Conservation (phyloP, 495 filamentous ascomycete species). For the Penicillium macrosclerotiorum region DNA sequence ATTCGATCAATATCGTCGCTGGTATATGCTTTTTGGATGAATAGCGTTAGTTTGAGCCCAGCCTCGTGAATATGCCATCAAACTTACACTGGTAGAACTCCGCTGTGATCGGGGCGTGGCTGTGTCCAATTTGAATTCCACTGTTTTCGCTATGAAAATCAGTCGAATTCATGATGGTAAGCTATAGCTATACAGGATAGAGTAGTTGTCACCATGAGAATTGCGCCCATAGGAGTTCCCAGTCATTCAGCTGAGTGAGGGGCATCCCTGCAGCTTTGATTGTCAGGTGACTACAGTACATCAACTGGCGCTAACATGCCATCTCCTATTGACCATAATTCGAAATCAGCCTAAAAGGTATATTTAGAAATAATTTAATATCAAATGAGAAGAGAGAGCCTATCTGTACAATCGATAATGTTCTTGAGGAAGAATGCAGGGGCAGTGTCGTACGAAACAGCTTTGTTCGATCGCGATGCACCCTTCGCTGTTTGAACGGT, state of each 20-base stretch:
- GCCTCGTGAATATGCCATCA: background rate
- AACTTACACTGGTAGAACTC: constrained; percentile 5
- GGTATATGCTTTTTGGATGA: background rate
- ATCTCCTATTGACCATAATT: background rate
- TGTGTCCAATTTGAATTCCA: constrained; percentile 4
- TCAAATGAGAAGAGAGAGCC: background rate
- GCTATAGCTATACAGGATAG: background rate
- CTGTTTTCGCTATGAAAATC: background rate
- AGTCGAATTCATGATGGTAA: background rate
- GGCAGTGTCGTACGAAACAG: background rate
- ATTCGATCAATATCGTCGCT: constrained; percentile 5
- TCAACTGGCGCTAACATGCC: background rate
- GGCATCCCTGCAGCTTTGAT: constrained; percentile 3
- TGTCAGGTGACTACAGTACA: background rate
- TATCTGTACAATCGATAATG: background rate
- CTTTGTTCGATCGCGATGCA: background rate
- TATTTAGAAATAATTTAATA: background rate
- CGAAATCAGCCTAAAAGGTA: background rate
- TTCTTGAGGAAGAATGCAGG: no score
- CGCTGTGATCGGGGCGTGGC: background rate
- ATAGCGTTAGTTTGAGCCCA: background rate
- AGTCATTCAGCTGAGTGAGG: constrained; percentile 2
- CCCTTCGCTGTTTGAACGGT: background rate
- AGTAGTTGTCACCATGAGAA: background rate
- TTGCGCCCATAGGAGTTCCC: background rate